Evolutionary conservation across 345 rosid genomes (phyloP).

Genomic region (Streptanthus diversifolius): DNA sequence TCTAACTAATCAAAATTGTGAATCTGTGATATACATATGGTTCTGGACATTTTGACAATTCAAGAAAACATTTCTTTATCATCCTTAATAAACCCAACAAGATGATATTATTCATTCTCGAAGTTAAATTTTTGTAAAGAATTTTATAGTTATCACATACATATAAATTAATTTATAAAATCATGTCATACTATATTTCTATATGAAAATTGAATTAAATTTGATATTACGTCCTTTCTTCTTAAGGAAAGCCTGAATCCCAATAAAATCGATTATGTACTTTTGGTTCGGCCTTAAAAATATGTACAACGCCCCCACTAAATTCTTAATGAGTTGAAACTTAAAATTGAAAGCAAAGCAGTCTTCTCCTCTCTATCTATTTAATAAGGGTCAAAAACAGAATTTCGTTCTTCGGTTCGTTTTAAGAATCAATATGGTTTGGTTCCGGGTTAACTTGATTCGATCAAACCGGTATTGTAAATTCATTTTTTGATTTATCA

Average conservation of each 20-base stretch:
- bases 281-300: neutral
- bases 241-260: neutral
- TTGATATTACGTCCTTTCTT: neutral
- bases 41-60: neutral
- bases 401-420: no score
- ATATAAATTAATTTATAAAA: neutral
- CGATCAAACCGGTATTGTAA: no score
- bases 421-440: no score
- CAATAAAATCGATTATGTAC: neutral
- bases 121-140: neutral
- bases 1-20: no score
- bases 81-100: neutral
- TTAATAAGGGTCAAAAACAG: no score
- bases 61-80: no score
- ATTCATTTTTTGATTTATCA: no score
- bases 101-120: neutral
- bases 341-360: neutral
- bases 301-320: slow-evolving; percentile 7
- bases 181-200: neutral
- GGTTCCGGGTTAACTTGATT: no score
- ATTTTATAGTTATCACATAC: neutral
- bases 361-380: no score
- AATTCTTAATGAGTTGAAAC: neutral
- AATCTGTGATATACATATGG: no score
- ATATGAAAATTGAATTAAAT: neutral